These are phyloP conservation scores for Eucalyptus cloeziana DNA, from an alignment of 345 rosid genomes.

Conservation along the genomic window DNA sequence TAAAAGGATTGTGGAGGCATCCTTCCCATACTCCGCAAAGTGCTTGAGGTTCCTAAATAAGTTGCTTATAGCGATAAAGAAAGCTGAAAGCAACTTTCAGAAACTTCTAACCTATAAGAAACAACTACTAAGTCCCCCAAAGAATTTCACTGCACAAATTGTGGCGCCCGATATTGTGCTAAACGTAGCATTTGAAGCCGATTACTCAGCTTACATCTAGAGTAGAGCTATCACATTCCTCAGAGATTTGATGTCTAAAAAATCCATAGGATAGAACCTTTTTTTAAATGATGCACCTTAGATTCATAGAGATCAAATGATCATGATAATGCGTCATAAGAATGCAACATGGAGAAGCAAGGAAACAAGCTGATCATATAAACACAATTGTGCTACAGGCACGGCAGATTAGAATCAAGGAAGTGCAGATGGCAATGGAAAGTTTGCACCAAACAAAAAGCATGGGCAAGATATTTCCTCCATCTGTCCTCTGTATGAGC, in stretches of 20 bases:
- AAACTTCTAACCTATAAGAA: not conserved
- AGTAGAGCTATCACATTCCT: not conserved
- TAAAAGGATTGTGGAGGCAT: not conserved
- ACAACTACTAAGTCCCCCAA: not conserved
- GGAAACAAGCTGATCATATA: not conserved
- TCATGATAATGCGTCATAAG: not conserved
- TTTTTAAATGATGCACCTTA: not conserved
- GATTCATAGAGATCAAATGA: not conserved
- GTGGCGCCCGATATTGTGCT: not conserved
- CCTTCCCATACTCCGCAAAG: not conserved
- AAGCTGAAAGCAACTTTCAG: not conserved
- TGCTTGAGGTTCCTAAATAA: not conserved
- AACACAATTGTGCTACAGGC: not conserved
- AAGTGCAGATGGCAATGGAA: not conserved
- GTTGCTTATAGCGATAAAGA: not conserved
- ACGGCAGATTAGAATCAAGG: not conserved
- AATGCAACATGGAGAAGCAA: not conserved
- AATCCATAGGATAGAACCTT: rapidly evolving
- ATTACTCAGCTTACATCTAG: not conserved
- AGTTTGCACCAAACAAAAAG: not conserved
- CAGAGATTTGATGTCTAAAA: not conserved
- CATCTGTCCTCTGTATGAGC: not conserved
- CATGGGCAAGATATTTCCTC: not conserved
- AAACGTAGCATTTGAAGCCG: not conserved
- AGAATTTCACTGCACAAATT: not conserved